These are phyloP conservation scores for Thalassiosira oceanica DNA, from an alignment of 352 stramenopile genomes.

Conservation along the genomic window DNA sequence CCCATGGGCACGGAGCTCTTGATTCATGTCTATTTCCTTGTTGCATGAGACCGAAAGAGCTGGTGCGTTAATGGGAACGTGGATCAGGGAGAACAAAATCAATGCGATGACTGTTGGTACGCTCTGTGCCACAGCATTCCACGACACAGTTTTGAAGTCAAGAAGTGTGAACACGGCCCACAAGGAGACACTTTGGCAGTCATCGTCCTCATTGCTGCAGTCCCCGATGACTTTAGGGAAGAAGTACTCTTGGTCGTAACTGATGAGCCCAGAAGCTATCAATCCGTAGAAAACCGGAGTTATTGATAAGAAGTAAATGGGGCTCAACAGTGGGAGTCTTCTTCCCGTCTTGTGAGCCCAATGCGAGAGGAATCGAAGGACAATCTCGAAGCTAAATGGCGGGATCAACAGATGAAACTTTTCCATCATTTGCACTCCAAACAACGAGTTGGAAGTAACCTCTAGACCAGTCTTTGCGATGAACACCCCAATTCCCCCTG, in stretches of 20 bases:
- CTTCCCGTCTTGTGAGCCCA: slow-evolving; percentile 39
- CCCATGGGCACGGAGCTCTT: slow-evolving; percentile 89
- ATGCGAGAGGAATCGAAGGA: slow-evolving; percentile 46
- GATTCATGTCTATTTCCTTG: slow-evolving; percentile 89
- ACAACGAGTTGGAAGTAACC: slow-evolving; percentile 44
- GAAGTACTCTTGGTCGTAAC: slow-evolving; percentile 51
- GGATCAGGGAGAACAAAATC: slow-evolving; percentile 89
- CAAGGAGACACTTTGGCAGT: too few species aligned
- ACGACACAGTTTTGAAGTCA: slow-evolving; percentile 65
- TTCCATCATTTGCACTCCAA: slow-evolving; percentile 16
- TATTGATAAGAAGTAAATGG: slow-evolving; percentile 53
- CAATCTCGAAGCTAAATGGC: slow-evolving; percentile 62
- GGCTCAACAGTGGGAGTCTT: slow-evolving; percentile 53
- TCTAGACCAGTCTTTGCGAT: slow-evolving; percentile 53
- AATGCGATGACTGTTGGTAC: slow-evolving; percentile 84
- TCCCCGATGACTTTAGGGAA: slow-evolving; percentile 48
- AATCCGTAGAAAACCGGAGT: slow-evolving; percentile 41
- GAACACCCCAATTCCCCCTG: slow-evolving; percentile 50
- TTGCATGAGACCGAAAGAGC: slow-evolving; percentile 81
- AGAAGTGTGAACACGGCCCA: slow-evolving; percentile 64
- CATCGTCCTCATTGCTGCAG: neutral
- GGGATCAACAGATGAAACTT: slow-evolving; percentile 34
- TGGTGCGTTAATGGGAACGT: slow-evolving; percentile 94
- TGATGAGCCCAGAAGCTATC: slow-evolving; percentile 14
- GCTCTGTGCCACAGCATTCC: slow-evolving; percentile 53